These are phyloP conservation scores for Chaetomium fimeti DNA, from an alignment of 495 filamentous ascomycete species.

Conservation along the genomic window DNA sequence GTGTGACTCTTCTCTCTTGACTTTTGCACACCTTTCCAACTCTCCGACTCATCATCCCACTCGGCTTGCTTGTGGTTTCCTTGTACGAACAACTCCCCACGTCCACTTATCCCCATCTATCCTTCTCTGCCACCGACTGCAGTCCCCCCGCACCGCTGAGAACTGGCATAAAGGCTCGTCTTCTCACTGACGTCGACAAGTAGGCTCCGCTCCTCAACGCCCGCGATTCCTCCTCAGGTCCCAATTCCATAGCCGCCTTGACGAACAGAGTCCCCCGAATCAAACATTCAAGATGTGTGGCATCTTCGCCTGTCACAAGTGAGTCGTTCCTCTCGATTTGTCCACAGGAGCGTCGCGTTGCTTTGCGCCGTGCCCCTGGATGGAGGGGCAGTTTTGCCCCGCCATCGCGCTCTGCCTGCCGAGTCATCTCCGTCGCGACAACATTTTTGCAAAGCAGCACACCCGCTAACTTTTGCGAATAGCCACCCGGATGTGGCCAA, in stretches of 20 bases:
- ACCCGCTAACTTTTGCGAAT: constrained; percentile 31
- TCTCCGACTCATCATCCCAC: constrained; percentile 32
- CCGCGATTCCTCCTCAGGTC: constrained; percentile 1
- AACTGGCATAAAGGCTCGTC: constrained; percentile 31
- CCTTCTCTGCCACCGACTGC: constrained; percentile 2
- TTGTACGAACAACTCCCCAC: constrained; percentile 21
- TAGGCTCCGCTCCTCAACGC: constrained; percentile 32
- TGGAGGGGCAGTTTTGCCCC: constrained; percentile 38
- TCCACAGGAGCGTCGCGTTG: not conserved
- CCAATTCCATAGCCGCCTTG: constrained; percentile 13
- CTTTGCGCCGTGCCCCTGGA: constrained; percentile 18
- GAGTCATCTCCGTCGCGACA: constrained; percentile 9
- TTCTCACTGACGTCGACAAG: constrained; percentile 25
- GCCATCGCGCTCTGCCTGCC: constrained; percentile 18
- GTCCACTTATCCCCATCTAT: not conserved
- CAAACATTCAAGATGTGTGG: constrained; percentile 60
- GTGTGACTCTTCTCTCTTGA: constrained; percentile 37
- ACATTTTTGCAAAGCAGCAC: not conserved
- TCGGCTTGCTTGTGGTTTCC: constrained; percentile 24
- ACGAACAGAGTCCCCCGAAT: not conserved
- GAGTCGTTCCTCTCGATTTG: constrained; percentile 37
- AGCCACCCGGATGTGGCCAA: constrained; percentile 93
- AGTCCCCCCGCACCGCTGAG: constrained; percentile 7
- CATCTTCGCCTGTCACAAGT: constrained; percentile 95
- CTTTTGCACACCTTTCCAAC: constrained; percentile 25